Base-by-base conservation (phyloP, 225 moss, liverwort and hornwort genomes). In the Pseudoscleropodium purum region DNA sequence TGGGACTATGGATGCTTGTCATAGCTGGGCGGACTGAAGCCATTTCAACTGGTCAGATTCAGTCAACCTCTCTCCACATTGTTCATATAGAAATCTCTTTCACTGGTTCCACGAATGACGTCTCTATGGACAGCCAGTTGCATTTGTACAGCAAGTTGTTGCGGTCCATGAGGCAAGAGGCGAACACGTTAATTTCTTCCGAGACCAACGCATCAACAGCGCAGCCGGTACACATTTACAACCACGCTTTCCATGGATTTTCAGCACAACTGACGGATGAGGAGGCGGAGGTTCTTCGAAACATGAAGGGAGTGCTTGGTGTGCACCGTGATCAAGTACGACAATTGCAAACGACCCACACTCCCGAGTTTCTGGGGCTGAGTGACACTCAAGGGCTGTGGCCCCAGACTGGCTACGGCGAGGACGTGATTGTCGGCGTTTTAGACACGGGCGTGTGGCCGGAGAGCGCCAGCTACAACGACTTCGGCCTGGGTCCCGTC, bases 371-470 rank as follows among this genome's bases (percentile, higher is more conserved):
- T 91, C 63, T 98, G 63, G 90, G 93, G 51, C 64, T 98, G 87
- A 93, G 93, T 82, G 69, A 56, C 65, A 62, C 85, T 5, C 36
- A 80, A 34, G 92, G 90, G 7, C 72, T 95, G 70, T 91, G 92
- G 91, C 93, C 93, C 5, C 86, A 90, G 86, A 91, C 91, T 5
- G 51, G 84, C 6, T 96, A 75, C 15, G 98, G 95, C 31, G 96
- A 95, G 45, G 95, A 95, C 80, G 95, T 96, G 19, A 96, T 98
- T 70, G 92, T 97, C 8, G 96, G 95, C 30, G 92, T 98, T 37
- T 31, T 97, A 20, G 98, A 98, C 87, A 95, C 95, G 4, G 96
- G 98, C 11, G 89, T 96, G 20, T 98, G 98, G 98, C 98, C 98
- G 39, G 80, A 90, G 82, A 91, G 96, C 54, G 77, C 87, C 16